Evolutionary conservation across 148 eudicot genomes (phyloP), one percentile per base, ranked within the genome.

Genomic region (Rhododendron vialii): DNA sequence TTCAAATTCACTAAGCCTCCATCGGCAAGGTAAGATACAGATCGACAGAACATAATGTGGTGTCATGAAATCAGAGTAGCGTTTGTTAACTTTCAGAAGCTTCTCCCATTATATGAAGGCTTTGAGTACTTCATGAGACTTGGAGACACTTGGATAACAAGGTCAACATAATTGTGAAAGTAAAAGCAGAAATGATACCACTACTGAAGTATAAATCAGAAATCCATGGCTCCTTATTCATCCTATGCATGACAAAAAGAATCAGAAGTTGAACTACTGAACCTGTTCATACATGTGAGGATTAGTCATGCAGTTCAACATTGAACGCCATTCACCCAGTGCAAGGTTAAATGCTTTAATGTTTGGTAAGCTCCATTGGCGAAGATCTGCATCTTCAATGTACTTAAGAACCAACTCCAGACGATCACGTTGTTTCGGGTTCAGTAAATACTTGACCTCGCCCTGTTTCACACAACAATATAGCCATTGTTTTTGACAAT

Each of bases 251-350:
- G 41, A 15, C 47, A 51, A 77, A 8, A 24, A 9, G 24, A 43
- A 77, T 22, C 26, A 41, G n/a, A 77, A 77, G 47, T 22, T 24
- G 50, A 43, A 24, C 50, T 43, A 79, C 81, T 47, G 55, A 30
- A 96, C 99, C 98, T 96, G 95, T 38, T 95, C 90, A 90, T 85
- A 95, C 90, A 96, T 89, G 89, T 87, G 89, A 28, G 93, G 92
- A 89, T 93, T 92, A 67, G 90, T 89, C 84, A 95, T 86, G 93
- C 95, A 96, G 87, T 93, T 96, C 89, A 96, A 84, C 86, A 91
- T 91, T 22, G 98, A 90, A 86, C 92, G 93, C 92, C 90, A 93
- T 69, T 92, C 91, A 82, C 90, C 81, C 18, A 67, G 90, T 41
- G 97, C 98, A 84, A 92, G 87, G 59, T 84, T 88, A 83, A 95